Evolutionary conservation across 257 asterid genomes (phyloP), one percentile per base, ranked within the genome.

Genomic region (Phtheirospermum japonicum): DNA sequence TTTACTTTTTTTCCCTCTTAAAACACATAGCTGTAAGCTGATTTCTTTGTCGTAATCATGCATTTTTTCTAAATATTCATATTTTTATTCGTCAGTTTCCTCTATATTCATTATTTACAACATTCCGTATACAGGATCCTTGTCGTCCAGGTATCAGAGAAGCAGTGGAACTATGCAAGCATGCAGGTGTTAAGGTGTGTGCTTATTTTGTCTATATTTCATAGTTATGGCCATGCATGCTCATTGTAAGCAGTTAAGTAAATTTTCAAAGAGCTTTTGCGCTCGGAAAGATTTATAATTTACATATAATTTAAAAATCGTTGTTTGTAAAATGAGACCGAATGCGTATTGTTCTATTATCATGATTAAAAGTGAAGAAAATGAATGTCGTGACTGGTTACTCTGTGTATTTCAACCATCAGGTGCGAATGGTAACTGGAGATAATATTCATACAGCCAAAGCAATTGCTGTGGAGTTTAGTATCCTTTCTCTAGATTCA

Each of bases 341-440:
- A 6, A 36, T 36, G 11, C 7, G 0, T 23, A 11, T 56, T 42
- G 2, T n/a, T 10, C 20, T 65, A 7, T 23, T 36, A 52, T 68
- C 33, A 53, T 54, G 52, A 67, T 60, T 52, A 52, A 36, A 8
- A 23, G 13, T 28, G 18, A 34, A 46, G 23, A 8, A 57, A 23
- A 33, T 8, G 31, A 51, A 55, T 42, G 5, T 66, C 54, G 34
- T 65, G 57, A 7, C 23, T 55, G 28, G n/a, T 64, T 19, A 36
- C 56, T 19, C 36, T 53, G 39, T 56, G 50, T n/a, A 6, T 61
- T 70, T 73, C 45, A 8, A 73, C 51, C 59, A 33, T 61, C 74
- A 90, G 96, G 97, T 88, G 76, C 88, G 95, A 66, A 92, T 88
- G 98, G 98, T 92, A 33, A 92, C 98, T 28, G 96, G 98, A 73